phyloP scores from a whole-genome alignment of 352 stramenopile genomes.

The Pythium pyrilobum region DNA sequence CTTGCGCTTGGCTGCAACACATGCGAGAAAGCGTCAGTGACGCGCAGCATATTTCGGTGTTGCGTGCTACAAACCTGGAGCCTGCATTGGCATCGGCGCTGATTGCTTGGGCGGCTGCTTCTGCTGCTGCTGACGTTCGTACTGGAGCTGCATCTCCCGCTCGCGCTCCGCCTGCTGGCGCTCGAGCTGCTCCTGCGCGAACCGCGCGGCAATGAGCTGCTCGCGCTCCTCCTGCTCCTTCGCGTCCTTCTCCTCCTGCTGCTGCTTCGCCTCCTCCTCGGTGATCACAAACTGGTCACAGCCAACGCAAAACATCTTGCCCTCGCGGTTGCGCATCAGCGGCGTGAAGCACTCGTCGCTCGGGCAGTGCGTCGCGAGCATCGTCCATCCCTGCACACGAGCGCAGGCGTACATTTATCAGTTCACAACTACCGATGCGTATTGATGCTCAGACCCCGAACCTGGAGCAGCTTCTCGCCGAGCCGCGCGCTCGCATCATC shows the following conservation, averaged over 20 bases:
- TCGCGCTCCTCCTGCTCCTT: conserved; percentile 16
- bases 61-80: conserved; percentile 4
- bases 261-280: conserved; percentile 58
- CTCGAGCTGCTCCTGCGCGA: conserved; percentile 26
- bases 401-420: too few relatives aligned
- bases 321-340: conserved; percentile 72
- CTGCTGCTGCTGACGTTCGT: conserved; percentile 14
- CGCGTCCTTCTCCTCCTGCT: conserved; percentile 39
- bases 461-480: conserved; percentile 79
- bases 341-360: conserved; percentile 70
- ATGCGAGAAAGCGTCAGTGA: neutral
- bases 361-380: conserved; percentile 64
- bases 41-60: conserved; percentile 17
- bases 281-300: conserved; percentile 73
- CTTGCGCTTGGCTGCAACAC: conserved; percentile 42
- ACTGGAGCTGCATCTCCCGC: conserved; percentile 15
- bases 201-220: conserved; percentile 20
- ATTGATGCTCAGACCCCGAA: conserved; percentile 4
- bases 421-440: neutral
- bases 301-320: conserved; percentile 74
- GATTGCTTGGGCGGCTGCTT: conserved; percentile 33
- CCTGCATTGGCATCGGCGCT: conserved; percentile 6
- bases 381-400: conserved; percentile 55
- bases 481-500: conserved; percentile 72
- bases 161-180: conserved; percentile 19